A percentile compares a stretch with the other conserved stretches of the same genome.
These are phyloP conservation scores for Nemania sp. DNA, from an alignment of 2,329 filamentous ascomycete genomes.

Conservation along the genomic window DNA sequence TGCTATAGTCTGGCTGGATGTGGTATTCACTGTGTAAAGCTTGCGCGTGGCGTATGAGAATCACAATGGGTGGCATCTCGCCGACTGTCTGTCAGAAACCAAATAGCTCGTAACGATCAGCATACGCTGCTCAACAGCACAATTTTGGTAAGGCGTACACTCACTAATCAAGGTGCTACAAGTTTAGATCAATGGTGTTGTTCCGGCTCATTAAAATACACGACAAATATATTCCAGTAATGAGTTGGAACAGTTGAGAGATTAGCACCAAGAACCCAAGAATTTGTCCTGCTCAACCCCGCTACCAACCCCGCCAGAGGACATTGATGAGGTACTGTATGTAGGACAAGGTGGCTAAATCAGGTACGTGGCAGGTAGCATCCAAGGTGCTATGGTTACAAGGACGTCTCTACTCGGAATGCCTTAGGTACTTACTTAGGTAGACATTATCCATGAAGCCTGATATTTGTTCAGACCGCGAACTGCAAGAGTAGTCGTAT, in stretches of 20 bases:
- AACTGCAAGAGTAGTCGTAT: no score
- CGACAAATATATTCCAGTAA: neutral
- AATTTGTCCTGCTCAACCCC: neutral
- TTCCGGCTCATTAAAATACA: neutral
- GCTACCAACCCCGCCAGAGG: neutral
- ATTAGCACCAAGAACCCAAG: neutral
- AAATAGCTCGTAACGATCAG: neutral
- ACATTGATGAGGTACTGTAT: neutral
- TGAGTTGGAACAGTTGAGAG: neutral
- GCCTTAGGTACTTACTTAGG: no score
- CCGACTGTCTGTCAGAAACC: neutral
- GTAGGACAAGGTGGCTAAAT: no score
- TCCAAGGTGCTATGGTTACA: neutral
- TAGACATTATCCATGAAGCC: no score
- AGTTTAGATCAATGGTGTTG: neutral
- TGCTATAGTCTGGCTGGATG: neutral
- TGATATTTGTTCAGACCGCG: no score
- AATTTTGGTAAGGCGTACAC: neutral
- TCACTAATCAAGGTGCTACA: neutral
- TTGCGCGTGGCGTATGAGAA: conserved; percentile 49
- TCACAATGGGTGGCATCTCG: conserved; percentile 46
- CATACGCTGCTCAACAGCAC: neutral
- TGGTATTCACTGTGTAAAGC: conserved; percentile 46
- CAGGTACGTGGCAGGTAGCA: neutral
- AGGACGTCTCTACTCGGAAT: no score